These are phyloP conservation scores for Fraxinus sp. DNA, from an alignment of 305 asterid species.

Conservation along the genomic window DNA sequence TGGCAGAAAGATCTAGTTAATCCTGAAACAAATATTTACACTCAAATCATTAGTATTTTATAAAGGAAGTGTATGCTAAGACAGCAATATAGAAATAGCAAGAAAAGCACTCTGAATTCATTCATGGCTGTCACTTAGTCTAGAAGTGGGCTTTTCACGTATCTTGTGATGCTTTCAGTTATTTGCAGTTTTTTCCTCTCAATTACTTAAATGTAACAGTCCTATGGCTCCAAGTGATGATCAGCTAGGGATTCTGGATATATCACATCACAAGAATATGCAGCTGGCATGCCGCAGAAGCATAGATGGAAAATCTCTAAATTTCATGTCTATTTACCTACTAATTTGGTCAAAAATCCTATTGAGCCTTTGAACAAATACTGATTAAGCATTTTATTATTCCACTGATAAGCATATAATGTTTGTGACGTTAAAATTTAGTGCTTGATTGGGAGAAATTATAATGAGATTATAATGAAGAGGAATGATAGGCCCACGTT, in stretches of 20 bases:
- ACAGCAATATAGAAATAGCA: not conserved
- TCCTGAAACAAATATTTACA: not conserved
- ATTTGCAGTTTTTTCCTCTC: not conserved
- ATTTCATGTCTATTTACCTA: not conserved
- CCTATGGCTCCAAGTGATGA: not conserved
- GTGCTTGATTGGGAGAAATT: not conserved
- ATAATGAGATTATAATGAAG: not conserved
- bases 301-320: not conserved
- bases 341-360: constrained; percentile 1
- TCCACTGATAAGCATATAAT: not conserved
- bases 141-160: not conserved
- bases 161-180: not conserved
- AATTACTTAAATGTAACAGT: not conserved
- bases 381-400: not conserved
- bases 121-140: not conserved
- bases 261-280: constrained; percentile 13
- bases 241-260: not conserved
- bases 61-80: not conserved
- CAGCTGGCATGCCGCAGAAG: not conserved
- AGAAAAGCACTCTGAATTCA: not conserved
- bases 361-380: not conserved
- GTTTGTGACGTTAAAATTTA: not conserved
- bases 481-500: not conserved
- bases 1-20: constrained; percentile 10
- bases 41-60: not conserved